Evolutionary conservation across 2,329 filamentous ascomycete genomes (phyloP).

Genomic region (Helminthosporium solani): DNA sequence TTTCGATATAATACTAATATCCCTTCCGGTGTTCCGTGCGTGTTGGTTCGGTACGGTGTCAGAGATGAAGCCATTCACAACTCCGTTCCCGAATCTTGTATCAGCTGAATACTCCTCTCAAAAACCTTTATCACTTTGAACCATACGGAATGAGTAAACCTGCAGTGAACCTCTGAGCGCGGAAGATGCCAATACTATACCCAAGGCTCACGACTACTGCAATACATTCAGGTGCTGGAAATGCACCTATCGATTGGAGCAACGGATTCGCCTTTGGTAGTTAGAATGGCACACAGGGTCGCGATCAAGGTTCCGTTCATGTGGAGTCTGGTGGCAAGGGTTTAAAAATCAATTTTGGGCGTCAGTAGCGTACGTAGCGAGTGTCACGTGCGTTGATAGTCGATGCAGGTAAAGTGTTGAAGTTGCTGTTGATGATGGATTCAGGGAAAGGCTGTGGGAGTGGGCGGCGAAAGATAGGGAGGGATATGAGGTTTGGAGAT

Average conservation of each 20-base stretch:
- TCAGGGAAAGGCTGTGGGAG: constrained; percentile 10
- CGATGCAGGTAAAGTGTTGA: neutral
- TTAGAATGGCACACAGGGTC: constrained; percentile 10
- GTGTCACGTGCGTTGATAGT: constrained; percentile 12
- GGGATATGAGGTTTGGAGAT: neutral
- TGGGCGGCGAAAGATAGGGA: constrained; percentile 11
- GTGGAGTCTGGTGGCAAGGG: constrained; percentile 4
- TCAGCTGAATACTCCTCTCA: neutral
- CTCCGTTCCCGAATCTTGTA: no score
- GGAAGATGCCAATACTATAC: constrained; percentile 43
- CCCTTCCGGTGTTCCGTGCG: no score
- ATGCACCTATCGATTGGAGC: constrained; percentile 40
- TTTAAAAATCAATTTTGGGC: constrained; percentile 13
- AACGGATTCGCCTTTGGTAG: constrained; percentile 13
- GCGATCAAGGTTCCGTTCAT: neutral
- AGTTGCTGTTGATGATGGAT: constrained; percentile 1
- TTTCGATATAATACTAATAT: no score
- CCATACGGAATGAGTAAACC: constrained; percentile 40
- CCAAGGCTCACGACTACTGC: constrained; percentile 44
- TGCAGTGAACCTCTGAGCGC: constrained; percentile 48
- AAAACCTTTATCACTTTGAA: neutral
- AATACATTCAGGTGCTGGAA: constrained; percentile 50
- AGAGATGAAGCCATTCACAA: no score
- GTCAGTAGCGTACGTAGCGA: constrained; percentile 3
- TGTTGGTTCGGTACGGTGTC: no score